These are phyloP conservation scores for Colletotrichum melonis DNA, from an alignment of 2,329 filamentous ascomycete genomes.

Conservation along the genomic window DNA sequence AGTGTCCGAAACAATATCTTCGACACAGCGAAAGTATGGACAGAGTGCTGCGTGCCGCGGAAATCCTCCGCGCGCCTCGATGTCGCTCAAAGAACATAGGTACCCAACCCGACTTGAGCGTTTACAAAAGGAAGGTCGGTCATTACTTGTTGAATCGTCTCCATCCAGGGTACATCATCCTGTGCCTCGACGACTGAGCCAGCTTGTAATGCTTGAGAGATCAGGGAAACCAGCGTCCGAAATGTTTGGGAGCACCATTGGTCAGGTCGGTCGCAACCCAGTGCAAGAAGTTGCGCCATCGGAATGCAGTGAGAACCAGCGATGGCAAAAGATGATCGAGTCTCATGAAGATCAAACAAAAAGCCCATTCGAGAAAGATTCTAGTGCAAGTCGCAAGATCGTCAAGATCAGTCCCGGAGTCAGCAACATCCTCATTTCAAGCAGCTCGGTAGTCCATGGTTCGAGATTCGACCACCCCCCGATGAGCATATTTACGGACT, in stretches of 20 bases:
- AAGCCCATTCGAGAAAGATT: not conserved
- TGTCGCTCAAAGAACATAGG: not conserved
- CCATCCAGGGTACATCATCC: constrained; percentile 29
- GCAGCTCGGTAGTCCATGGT: not conserved
- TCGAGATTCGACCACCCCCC: constrained; percentile 2
- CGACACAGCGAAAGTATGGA: not conserved
- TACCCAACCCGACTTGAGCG: not conserved
- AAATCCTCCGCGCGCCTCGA: not conserved
- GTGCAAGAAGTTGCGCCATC: not conserved
- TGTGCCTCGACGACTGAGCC: constrained; percentile 29
- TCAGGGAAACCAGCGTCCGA: not conserved
- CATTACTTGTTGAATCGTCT: constrained; percentile 15
- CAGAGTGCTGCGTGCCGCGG: not conserved
- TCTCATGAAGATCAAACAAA: not conserved
- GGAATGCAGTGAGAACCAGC: constrained; percentile 7
- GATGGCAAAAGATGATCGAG: constrained; percentile 12
- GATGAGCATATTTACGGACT: not conserved
- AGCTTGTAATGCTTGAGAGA: not conserved
- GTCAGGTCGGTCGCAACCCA: constrained; percentile 1
- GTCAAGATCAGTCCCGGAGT: constrained; percentile 13
- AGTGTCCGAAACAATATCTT: not conserved
- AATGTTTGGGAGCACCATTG: constrained; percentile 11
- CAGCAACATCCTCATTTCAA: not conserved
- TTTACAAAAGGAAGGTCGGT: not conserved
- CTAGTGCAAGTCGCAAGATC: not conserved